Percentiles rank a stretch among this genome's conserved stretches.
Evolutionary conservation across 2,329 filamentous ascomycete genomes (phyloP).

Genomic region (Diaporthe ampelina): DNA sequence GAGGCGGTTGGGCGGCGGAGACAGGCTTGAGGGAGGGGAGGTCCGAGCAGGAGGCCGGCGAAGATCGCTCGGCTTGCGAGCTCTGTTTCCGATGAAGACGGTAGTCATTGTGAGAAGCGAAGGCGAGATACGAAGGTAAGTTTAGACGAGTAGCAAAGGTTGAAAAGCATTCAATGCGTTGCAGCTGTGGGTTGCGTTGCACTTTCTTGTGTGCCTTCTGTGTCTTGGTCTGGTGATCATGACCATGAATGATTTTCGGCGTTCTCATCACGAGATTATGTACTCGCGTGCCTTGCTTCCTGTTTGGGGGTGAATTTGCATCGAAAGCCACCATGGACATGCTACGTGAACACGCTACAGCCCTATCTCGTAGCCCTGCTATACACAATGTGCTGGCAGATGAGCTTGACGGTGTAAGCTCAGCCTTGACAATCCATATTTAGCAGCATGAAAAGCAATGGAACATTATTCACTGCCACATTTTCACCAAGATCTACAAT

Average conservation of each 20-base stretch:
- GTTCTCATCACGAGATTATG: conserved; percentile 18
- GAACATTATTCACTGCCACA: conserved; percentile 16
- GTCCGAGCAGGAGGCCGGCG: conserved; percentile 1
- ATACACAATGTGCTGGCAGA: conserved; percentile 15
- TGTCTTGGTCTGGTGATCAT: not conserved
- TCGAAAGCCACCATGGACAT: not conserved
- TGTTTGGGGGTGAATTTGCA: not conserved
- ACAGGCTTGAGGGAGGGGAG: conserved; percentile 20
- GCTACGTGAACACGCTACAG: not conserved
- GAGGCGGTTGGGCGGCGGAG: conserved; percentile 11
- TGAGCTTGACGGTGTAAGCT: conserved; percentile 20
- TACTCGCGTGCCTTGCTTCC: conserved; percentile 25
- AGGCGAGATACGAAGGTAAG: not conserved
- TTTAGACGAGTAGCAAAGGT: not conserved
- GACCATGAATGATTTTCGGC: not conserved
- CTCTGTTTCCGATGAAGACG: not conserved
- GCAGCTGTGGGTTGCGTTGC: not conserved
- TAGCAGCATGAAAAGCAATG: conserved; percentile 12
- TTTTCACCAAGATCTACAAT: not conserved
- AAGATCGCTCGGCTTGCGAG: conserved; percentile 9
- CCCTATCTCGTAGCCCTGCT: conserved; percentile 11
- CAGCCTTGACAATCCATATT: conserved; percentile 24
- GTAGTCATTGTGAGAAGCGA: not conserved
- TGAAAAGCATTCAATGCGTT: not conserved
- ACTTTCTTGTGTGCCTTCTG: not conserved